Base-by-base conservation (phyloP, 2,329 filamentous ascomycete species). In the Aspergillus neotritici region DNA sequence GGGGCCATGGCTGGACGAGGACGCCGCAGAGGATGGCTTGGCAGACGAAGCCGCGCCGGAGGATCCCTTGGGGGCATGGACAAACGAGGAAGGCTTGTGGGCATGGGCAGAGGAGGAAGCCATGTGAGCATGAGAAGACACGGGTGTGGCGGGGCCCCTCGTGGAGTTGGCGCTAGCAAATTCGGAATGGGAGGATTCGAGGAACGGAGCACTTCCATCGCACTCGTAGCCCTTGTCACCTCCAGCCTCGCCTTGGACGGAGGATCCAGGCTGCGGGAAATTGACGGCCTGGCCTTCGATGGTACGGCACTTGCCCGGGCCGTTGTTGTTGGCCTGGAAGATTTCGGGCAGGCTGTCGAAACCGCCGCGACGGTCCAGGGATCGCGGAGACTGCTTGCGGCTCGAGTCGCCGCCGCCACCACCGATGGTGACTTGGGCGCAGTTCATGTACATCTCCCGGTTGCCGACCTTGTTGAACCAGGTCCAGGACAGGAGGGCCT, bases 371-470 rank as follows among this genome's bases (percentile, higher is more conserved):
- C 36, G 44, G 35, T 44, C 25, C 25, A 54, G 25, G 10, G 38
- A 30, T 12, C 39, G 42, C 36, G 43, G 48, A 35, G 50, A 42
- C 31, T 48, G 21, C 10, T 42, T 29, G 5, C 37, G 34, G 29
- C 41, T 37, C 2, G 34, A 25, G 21, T 8, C 28, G 6, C 31
- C 16, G 9, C 61, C 62, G 2, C 66, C 16, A 8, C 61, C 62
- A 2, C 66, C 59, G 30, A 89, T 81, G 49, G 77, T 79, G 54
- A 90, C 77, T 40, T 78, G 73, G 6, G 86, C 86, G 60, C 87
- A 93, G 68, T 88, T 87, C 83, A 88, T 88, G 76, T 93, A 93
- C 78, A 86, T 86, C 64, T 91, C 86, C 37, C 86, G 77, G 68
- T 89, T 89, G 17, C 86, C 86, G 32, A 84, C 66, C 51, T 80